Evolutionary conservation across 441 rosid species (phyloP).

Genomic region (Syzygium syzygioides): DNA sequence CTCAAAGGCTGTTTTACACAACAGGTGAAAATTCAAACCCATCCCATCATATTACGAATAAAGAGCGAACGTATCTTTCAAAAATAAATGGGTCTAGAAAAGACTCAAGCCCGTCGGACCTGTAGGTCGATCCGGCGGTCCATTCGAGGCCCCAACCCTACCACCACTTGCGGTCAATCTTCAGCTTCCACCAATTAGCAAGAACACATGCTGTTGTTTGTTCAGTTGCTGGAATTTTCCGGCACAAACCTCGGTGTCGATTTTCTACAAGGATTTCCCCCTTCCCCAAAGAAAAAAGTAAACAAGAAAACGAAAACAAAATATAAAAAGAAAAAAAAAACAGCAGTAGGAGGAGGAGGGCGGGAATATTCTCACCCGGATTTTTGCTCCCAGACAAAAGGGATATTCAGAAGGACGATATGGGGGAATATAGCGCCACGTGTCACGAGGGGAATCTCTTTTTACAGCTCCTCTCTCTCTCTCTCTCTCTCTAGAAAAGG

Average conservation of each 20-base stretch:
- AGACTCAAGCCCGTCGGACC: background rate
- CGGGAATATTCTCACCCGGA: slow-evolving; percentile 32
- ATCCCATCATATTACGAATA: background rate
- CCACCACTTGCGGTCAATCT: background rate
- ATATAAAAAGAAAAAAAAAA: background rate
- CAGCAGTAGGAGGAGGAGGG: background rate
- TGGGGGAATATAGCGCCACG: slow-evolving; percentile 39
- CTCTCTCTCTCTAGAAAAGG: slow-evolving; percentile 26
- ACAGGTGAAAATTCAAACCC: background rate
- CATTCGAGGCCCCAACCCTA: background rate
- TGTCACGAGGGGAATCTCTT: slow-evolving; percentile 41
- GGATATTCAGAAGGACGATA: slow-evolving; percentile 52
- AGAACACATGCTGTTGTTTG: background rate
- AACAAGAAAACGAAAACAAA: background rate
- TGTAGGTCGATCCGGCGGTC: background rate
- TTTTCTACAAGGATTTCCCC: background rate
- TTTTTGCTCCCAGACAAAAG: slow-evolving; percentile 41
- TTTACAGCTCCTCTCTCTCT: background rate
- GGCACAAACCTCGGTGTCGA: slow-evolving; percentile 12
- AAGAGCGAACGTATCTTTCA: background rate
- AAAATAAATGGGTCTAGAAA: background rate
- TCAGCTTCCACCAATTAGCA: background rate
- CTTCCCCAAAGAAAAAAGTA: no score
- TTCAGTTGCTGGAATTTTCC: background rate
- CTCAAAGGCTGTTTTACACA: background rate